Evolutionary conservation across 352 stramenopile genomes (phyloP), one percentile per base, ranked within the genome.

Genomic region (Pythium folliculosum): DNA sequence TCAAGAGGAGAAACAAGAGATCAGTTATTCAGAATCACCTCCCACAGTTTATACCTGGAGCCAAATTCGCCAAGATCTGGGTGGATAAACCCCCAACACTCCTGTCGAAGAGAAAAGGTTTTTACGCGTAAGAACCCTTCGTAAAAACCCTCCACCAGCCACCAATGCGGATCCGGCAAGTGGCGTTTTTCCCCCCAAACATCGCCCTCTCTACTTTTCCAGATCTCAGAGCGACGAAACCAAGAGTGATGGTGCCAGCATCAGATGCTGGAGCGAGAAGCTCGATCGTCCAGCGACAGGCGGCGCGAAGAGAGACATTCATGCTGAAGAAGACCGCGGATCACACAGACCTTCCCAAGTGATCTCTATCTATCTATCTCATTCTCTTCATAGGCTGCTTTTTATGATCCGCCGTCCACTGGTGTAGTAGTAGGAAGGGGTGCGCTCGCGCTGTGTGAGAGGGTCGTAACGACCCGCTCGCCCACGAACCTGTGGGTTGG

Each of bases 191-290:
- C 55, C 9, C 45, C 27, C 45, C 35, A 32, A 55, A 52, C n/a
- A 50, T 53, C 49, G 60, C 43, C 17, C 23, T 23, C 25, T 43
- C 30, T 37, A 21, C 21, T 27, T 25, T 22, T 61, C 60, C 17
- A 54, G 63, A 69, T 58, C 47, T 65, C 65, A 71, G 58, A 53
- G 32, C 21, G 27, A 37, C 12, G 21, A 38, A 43, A 32, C 47
- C 51, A 32, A 62, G 65, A 72, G 59, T 72, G 65, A 72, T 67
- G 65, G 65, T 72, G 51, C 38, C 35, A 49, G 25, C 45, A 54
- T 44, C 45, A 50, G 44, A n/a, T 54, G 40, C 30, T 53, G 21
- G 38, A 53, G 9, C 8, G 12, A 16, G 8, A 37, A 5, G 8
- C 35, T 40, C 8, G 35, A 40, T 40, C 35, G 10, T 7, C 12